Evolutionary conservation across 495 filamentous ascomycete genomes (phyloP), one percentile per base, ranked within the genome.

Genomic region (Penicillium angulare): DNA sequence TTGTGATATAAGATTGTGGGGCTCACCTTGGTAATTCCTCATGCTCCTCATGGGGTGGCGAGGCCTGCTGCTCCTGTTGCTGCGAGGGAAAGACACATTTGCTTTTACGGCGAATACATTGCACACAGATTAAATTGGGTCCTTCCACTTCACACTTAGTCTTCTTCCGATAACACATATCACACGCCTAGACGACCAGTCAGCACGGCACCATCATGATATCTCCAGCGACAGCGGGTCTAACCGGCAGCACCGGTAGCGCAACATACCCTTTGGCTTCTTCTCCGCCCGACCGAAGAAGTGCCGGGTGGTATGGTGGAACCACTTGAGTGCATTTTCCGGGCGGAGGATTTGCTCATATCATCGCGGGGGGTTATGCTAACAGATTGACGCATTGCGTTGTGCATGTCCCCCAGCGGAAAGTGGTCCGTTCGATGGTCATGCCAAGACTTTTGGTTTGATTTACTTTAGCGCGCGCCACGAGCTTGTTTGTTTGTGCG

Each of bases 161-260:
- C 80, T 97, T 97, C 79, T 91, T 96, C 74, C 90, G 93, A 59
- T 89, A 83, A 63, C 93, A 98, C 88, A 90, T 92, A 63, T 96
- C 91, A 75, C 92, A 98, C 43, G 91, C 91, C 88, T 92, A 51
- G 41, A 58, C 34, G 10, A 20, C 38, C 38, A 39, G 21, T 41
- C 20, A 41, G 12, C 38, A 15, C n/a, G n/a, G n/a, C n/a, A n/a
- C n/a, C n/a, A n/a, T n/a, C n/a, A n/a, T n/a, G n/a, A n/a, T n/a
- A n/a, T n/a, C n/a, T n/a, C n/a, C n/a, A n/a, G n/a, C n/a, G 55
- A 53, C 44, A 59, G 57, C 47, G 27, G 18, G n/a, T 15, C 15
- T 24, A 13, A n/a, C 22, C 18, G 17, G 32, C 21, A 21, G n/a
- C n/a, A n/a, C n/a, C n/a, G 17, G 9, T 10, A 41, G 16, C 29